Conservation (phyloP, 495 filamentous ascomycete species). For the Echria macrotheca region DNA sequence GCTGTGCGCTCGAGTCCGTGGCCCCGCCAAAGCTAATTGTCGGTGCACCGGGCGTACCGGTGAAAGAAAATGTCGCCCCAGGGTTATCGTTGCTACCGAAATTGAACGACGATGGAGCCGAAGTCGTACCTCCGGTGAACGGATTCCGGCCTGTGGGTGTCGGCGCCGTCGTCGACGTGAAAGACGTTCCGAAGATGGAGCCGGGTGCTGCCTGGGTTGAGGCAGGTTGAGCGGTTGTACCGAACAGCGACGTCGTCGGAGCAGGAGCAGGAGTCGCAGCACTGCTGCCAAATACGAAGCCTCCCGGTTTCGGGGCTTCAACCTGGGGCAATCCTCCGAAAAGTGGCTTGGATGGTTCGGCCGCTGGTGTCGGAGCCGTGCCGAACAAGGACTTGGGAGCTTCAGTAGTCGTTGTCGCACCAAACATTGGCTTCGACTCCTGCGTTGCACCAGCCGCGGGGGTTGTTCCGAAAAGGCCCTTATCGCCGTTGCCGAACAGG, state of each 20-base stretch:
- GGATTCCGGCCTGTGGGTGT: too few relatives aligned
- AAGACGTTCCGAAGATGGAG: constrained; percentile 27
- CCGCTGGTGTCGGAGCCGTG: constrained; percentile 5
- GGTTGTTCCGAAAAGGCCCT: constrained; percentile 10
- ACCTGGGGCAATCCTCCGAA: constrained; percentile 16
- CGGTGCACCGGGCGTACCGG: constrained; percentile 16
- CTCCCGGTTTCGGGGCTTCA: constrained; percentile 13
- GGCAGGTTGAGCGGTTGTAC: constrained; percentile 23
- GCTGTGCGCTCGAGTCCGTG: constrained; percentile 19
- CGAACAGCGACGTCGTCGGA: constrained; percentile 17
- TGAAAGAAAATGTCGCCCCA: too few relatives aligned
- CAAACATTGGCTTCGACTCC: constrained; percentile 21
- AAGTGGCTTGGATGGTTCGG: constrained; percentile 17
- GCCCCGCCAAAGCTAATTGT: constrained; percentile 29
- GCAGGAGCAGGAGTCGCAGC: constrained; percentile 13
- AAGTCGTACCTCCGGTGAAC: constrained; percentile 20
- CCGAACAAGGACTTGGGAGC: too few relatives aligned
- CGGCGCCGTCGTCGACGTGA: constrained; percentile 39
- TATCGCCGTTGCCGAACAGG: constrained; percentile 3
- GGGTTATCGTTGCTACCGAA: constrained; percentile 28
- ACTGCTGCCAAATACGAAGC: constrained; percentile 15
- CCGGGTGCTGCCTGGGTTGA: constrained; percentile 11
- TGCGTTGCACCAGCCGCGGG: constrained; percentile 17
- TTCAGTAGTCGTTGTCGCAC: constrained; percentile 4
- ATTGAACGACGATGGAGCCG: constrained; percentile 32